Evolutionary conservation across 2,329 filamentous ascomycete species (phyloP), one percentile per base, ranked within the genome.

Genomic region (Cladosporium sp.): DNA sequence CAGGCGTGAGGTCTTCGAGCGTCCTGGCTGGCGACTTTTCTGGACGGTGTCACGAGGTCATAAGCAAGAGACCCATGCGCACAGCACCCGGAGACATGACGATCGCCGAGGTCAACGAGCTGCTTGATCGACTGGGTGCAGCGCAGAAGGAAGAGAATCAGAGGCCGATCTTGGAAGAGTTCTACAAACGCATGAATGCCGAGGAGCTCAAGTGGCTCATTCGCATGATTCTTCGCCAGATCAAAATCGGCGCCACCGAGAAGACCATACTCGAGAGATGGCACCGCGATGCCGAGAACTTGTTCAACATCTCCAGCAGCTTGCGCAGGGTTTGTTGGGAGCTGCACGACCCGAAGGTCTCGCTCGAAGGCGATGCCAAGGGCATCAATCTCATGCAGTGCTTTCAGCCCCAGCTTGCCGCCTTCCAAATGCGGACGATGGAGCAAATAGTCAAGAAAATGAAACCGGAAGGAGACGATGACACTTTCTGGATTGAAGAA

Each of bases 151-250:
- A 97, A 71, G 80, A 86, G n/a, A 81, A 92, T 55, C 92, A 97
- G 60, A 66, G 89, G 36, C 84, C 84, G 0, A 86, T 99, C 29
- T 82, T 97, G 58, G 80, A 86, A 56, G 79, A 83, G 4, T 95
- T 97, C 64, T 97, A 97, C 68, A 80, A 84, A 40, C 80, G 82
- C 19, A 97, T 97, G 93, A 95, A 95, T 60, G 81, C 93, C 0
- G 88, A 95, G 56, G 93, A 99, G 71, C 73, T 99, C 58, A 85
- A 88, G 73, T 99, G 93, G 93, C 75, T 97, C 50, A 89, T 99
- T 55, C 86, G 92, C 12, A 96, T 99, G 61, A 86, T 99, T 41
- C 75, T 97, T 22, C 88, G 88, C 54, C 88, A 85, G 60, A 85
- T 86, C 82, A 86, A 84, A 62, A 76, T 84, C 45, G 79, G 81